A percentile compares a stretch with the other conserved stretches of the same genome.
phyloP scores from a whole-genome alignment of 2,329 filamentous ascomycete species.

The Fusarium xyrophilum region DNA sequence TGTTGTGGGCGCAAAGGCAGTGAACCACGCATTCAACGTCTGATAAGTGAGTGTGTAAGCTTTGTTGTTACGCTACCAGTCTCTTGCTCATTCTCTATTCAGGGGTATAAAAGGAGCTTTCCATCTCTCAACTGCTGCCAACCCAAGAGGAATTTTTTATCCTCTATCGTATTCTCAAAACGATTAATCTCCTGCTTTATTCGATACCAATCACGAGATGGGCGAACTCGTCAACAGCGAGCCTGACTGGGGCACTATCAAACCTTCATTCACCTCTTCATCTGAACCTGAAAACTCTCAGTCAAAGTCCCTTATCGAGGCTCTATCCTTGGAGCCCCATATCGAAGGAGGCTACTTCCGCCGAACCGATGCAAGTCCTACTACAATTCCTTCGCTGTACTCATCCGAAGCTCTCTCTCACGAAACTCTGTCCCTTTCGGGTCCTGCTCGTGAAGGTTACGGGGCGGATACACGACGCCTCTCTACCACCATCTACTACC shows the following conservation, averaged over 20 bases:
- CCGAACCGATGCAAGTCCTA: constrained; percentile 64
- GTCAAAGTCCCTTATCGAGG: constrained; percentile 39
- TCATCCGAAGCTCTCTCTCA: constrained; percentile 47
- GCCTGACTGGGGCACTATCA: constrained; percentile 20
- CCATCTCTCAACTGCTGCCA: not conserved
- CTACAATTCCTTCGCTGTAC: constrained; percentile 59
- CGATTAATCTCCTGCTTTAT: not conserved
- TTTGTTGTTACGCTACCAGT: not conserved
- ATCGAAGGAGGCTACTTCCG: constrained; percentile 70
- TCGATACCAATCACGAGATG: constrained; percentile 13
- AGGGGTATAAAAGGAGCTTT: constrained; percentile 13
- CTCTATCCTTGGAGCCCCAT: constrained; percentile 60
- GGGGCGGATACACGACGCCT: constrained; percentile 55
- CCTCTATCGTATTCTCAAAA: not conserved
- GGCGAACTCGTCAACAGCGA: constrained; percentile 4
- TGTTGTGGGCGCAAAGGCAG: not conserved
- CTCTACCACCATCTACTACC: constrained; percentile 69
- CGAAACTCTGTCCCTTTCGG: constrained; percentile 45
- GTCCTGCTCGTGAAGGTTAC: constrained; percentile 46
- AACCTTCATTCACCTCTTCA: constrained; percentile 29
- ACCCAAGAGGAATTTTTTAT: not conserved
- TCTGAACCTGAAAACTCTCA: constrained; percentile 24
- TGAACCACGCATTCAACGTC: not conserved
- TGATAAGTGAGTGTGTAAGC: not conserved
- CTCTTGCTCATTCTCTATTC: not conserved